phyloP scores from a whole-genome alignment of 768 basidiomycete species.

The Pisolithus marmoratus region DNA sequence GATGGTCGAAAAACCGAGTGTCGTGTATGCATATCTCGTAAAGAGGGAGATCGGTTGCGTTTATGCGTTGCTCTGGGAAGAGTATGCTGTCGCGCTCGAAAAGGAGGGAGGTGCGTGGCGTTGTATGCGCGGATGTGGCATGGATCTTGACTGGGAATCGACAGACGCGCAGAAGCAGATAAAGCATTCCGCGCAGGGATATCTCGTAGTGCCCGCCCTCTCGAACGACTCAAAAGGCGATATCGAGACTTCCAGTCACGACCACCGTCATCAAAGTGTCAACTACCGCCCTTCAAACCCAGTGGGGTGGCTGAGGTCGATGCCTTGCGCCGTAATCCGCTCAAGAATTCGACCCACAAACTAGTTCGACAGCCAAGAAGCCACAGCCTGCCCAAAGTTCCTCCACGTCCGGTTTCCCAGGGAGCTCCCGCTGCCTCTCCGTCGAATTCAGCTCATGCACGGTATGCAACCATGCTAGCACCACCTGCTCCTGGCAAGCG shows the following conservation, averaged over 20 bases:
- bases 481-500: constrained; percentile 64
- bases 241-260: constrained; percentile 76
- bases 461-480: constrained; percentile 71
- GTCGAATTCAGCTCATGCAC: constrained; percentile 25
- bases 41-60: constrained; percentile 70
- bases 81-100: constrained; percentile 81
- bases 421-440: constrained; percentile 35
- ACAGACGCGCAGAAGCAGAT: constrained; percentile 73
- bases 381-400: not conserved
- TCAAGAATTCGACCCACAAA: constrained; percentile 30
- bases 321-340: constrained; percentile 29
- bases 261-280: constrained; percentile 25
- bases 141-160: constrained; percentile 2
- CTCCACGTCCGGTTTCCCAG: constrained; percentile 12
- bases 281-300: constrained; percentile 17
- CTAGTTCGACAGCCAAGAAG: constrained; percentile 28
- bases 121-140: constrained; percentile 3
- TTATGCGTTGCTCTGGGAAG: constrained; percentile 82
- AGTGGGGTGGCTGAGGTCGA: constrained; percentile 22
- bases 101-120: constrained; percentile 63
- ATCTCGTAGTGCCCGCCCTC: constrained; percentile 70
- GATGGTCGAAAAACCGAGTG: constrained; percentile 64
- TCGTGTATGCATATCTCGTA: constrained; percentile 68
- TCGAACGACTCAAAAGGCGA: constrained; percentile 76
- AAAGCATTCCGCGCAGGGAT: constrained; percentile 79